Evolutionary conservation across 2,329 filamentous ascomycete species (phyloP).

Genomic region (Neurospora sp.): DNA sequence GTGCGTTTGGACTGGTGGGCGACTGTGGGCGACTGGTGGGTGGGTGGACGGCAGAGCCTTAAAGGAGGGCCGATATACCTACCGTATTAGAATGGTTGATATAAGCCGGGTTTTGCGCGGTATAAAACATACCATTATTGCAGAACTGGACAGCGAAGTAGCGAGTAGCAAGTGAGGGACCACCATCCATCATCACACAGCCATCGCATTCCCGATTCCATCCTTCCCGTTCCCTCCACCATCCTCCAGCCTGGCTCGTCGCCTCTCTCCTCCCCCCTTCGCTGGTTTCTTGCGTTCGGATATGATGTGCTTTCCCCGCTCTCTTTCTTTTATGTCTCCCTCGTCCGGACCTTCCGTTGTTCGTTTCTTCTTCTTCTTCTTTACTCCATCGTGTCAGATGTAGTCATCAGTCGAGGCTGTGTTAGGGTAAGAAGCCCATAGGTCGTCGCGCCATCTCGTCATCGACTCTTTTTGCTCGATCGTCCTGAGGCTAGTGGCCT

Average conservation of each 20-base stretch:
- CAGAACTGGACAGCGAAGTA: conserved; percentile 1
- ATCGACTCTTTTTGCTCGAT: neutral
- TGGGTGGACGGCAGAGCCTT: conserved; percentile 6
- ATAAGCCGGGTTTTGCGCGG: conserved; percentile 11
- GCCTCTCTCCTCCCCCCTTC: neutral
- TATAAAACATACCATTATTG: conserved; percentile 12
- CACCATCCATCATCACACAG: neutral
- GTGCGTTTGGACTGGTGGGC: neutral
- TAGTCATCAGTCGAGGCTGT: neutral
- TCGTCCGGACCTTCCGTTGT: neutral
- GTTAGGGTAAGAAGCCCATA: neutral
- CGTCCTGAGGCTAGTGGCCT: neutral
- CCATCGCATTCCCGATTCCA: neutral
- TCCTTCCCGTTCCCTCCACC: neutral
- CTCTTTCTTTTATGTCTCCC: neutral
- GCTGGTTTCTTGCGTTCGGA: neutral
- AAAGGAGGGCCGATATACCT: conserved; percentile 5
- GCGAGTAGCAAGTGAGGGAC: neutral
- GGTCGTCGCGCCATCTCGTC: neutral
- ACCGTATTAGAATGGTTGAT: conserved; percentile 7
- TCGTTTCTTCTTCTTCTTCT: neutral
- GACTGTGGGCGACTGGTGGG: neutral
- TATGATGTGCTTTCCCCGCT: neutral
- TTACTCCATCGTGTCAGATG: neutral
- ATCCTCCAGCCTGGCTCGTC: neutral